Evolutionary conservation across 169 alveolate species (phyloP), one percentile per base, ranked within the genome.

Genomic region (Theileria parva): DNA sequence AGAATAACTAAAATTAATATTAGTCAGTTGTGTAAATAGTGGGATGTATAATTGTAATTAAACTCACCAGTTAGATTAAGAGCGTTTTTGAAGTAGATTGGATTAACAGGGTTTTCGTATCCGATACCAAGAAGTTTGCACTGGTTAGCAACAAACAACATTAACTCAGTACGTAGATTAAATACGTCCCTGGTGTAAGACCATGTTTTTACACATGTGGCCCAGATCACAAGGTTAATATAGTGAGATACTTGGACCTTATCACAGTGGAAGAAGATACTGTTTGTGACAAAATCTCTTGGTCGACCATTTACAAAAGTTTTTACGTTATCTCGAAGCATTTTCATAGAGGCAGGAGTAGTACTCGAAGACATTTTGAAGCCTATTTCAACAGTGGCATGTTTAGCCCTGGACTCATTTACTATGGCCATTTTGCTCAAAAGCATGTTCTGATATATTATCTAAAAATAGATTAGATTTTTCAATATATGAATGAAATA

Each of bases 311-410:
- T 88, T 17, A 93, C 95, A 74, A 81, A 87, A 65, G 77, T 87
- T 74, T 88, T 89, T 57, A 93, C 76, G 81, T 91, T 88, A 69
- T 92, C 90, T 37, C 86, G 80, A 59, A 93, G 65, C 78, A 89
- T 92, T 85, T 93, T 93, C 60, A 92, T 86, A 4, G 94, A 95
- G 30, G 93, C 89, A 34, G 95, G 92, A 34, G 95, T 93, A n/a
- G 95, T 92, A 71, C 77, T 69, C 66, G 91, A 89, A 37, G 92
- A 88, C 57, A 93, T 89, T 32, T 88, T 73, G 32, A 93, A 74
- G 28, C 71, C 59, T 30, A 93, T 64, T 53, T 91, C 91, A 6
- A 77, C 81, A 39, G 89, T 79, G n/a, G 96, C 95, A 77, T 92
- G 92, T 37, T 86, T 64, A 17, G 96, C 93, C 17, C 96, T 69